Evolutionary conservation across 192 early-diverging fungal species (phyloP).

Genomic region (Coemansia sp.): DNA sequence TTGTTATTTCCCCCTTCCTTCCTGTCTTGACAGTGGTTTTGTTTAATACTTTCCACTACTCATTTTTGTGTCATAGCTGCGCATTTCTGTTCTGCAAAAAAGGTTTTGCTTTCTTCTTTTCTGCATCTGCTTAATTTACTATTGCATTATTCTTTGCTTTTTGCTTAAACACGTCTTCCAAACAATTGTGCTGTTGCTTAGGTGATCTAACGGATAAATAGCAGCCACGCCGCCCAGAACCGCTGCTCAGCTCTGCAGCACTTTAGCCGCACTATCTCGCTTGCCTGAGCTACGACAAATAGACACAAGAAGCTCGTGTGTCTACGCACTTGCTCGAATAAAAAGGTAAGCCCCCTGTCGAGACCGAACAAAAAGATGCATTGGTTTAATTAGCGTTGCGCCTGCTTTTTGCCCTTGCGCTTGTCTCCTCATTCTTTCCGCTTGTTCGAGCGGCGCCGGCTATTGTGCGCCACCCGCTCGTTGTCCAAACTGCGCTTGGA

Average conservation of each 20-base stretch:
- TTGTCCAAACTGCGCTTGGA: not conserved
- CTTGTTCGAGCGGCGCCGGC: not conserved
- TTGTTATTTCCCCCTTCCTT: too few relatives aligned
- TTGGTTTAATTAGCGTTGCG: slow-evolving; percentile 1
- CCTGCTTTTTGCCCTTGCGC: not conserved
- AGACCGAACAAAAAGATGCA: not conserved
- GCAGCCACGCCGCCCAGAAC: not conserved
- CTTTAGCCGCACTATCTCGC: not conserved
- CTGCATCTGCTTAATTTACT: slow-evolving; percentile 1
- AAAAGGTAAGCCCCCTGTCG: slow-evolving; percentile 3
- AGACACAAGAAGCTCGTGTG: not conserved
- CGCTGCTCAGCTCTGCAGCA: not conserved
- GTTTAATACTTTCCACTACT: not conserved
- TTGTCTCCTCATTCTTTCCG: not conserved
- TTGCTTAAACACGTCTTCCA: not conserved
- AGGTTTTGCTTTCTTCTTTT: not conserved
- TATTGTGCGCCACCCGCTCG: slow-evolving; percentile 6
- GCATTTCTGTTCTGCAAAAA: slow-evolving; percentile 5
- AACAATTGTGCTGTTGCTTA: slow-evolving; percentile 6
- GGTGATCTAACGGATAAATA: slow-evolving; percentile 5
- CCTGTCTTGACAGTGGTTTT: not conserved
- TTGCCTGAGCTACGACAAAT: not conserved
- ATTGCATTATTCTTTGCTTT: not conserved
- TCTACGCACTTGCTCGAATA: not conserved
- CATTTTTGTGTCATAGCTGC: not conserved